phyloP scores from a whole-genome alignment of 805 yeast species.

The Wickerhamiella lipophila region DNA sequence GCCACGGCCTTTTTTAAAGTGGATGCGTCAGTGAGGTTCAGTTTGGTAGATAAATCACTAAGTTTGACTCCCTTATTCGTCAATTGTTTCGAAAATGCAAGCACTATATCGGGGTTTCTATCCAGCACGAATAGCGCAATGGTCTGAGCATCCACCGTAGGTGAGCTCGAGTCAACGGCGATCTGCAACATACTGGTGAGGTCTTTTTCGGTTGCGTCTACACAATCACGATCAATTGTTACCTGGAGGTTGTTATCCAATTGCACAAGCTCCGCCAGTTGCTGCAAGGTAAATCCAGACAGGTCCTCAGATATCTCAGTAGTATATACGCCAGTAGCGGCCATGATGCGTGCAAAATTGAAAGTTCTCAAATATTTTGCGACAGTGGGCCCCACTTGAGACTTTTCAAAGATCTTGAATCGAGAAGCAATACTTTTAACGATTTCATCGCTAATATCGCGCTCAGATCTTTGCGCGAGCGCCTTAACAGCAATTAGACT shows the following conservation, averaged over 20 bases:
- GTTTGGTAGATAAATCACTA: conserved; percentile 4
- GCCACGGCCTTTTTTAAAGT: conserved; percentile 12
- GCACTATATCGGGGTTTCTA: not conserved
- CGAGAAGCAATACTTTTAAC: not conserved
- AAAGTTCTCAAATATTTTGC: not conserved
- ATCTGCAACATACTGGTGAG: conserved; percentile 9
- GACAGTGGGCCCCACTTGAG: not conserved
- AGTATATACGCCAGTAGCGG: not conserved
- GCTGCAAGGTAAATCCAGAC: not conserved
- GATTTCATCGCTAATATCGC: not conserved
- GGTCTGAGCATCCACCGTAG: conserved; percentile 13
- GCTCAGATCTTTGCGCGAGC: not conserved
- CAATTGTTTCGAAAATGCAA: conserved; percentile 11
- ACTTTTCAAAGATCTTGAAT: not conserved
- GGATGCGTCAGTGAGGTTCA: not conserved
- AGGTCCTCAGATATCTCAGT: not conserved
- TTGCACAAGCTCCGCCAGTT: conserved; percentile 5
- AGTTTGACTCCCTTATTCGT: conserved; percentile 4
- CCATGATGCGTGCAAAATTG: conserved; percentile 3
- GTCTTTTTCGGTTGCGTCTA: not conserved
- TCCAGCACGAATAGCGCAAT: conserved; percentile 13
- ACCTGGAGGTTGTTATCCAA: not conserved
- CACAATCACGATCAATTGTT: not conserved
- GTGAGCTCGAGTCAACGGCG: conserved; percentile 13
- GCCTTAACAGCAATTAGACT: not conserved